Base-by-base conservation (phyloP, 2,329 filamentous ascomycete genomes). In the Microcera coccophila region DNA sequence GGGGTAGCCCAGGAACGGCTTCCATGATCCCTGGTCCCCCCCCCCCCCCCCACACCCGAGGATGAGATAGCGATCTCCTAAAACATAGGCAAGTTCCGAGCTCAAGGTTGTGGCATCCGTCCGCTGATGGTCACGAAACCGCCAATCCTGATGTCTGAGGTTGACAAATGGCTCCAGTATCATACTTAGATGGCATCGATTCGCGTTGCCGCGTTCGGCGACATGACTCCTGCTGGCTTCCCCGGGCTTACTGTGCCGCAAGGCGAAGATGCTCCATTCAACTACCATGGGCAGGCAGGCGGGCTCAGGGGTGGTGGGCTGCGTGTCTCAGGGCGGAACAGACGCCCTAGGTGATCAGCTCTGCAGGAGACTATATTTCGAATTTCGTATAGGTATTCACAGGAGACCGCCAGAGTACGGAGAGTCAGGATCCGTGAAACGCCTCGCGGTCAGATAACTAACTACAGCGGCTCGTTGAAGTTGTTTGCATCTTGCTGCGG, bases 1-100 rank as follows among this genome's bases (percentile, higher is more conserved):
- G 53, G 53, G 55, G 51, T 55, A 55, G 55, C 45, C 55, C 53
- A 57, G 55, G 55, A 58, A 58, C 55, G 42, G 41, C 19, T 34
- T 36, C 55, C 45, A 45, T 55, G 55, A 50, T 54, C 47, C 55
- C 54, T 54, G 50, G 47, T 35, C 45, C 45, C 46, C 43, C 43
- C 45, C 43, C 44, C 28, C 50, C 48, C 45, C 45, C 46, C 43
- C 43, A 47, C 43, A 44, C 28, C 50, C 48, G 41, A 57, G 53
- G 48, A 52, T 53, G 40, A 57, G 55, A 54, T 57, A 49, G 40
- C 51, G 50, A 53, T 53, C 50, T 58, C 43, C 49, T 11, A 47
- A 49, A 53, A 47, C 52, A 52, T 48, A 52, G 40, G 24, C 40
- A 34, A 32, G 8, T 9, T 8, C 12, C 22, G 41, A 32, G n/a